Evolutionary conservation across 2,329 filamentous ascomycete genomes (phyloP).

Genomic region (Fusarium sacchari): DNA sequence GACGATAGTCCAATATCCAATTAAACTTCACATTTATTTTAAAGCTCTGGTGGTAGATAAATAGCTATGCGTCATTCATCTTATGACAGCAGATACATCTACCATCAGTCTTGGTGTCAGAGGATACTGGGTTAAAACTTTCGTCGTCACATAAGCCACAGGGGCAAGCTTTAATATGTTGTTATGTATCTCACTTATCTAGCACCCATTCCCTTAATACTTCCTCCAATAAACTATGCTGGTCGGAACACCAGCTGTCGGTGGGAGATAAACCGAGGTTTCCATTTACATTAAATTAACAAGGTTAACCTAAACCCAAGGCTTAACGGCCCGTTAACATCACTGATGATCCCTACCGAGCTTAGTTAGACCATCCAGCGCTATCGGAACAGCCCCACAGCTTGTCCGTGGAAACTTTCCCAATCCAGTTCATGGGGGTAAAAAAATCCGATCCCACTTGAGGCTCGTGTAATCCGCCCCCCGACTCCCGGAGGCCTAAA

Average conservation of each 20-base stretch:
- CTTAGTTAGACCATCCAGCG: accelerated
- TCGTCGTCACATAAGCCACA: neutral
- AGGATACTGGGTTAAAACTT: neutral
- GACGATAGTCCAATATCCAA: neutral
- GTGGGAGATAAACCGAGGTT: neutral
- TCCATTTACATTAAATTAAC: neutral
- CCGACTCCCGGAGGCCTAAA: neutral
- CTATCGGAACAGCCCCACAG: neutral
- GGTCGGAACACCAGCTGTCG: neutral
- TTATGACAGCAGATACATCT: too few species aligned
- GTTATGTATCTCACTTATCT: neutral
- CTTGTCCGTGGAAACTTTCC: neutral
- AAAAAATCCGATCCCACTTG: neutral
- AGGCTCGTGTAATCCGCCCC: neutral
- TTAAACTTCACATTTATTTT: neutral
- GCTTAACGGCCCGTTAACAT: neutral
- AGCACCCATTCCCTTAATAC: neutral
- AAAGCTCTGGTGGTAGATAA: too few species aligned
- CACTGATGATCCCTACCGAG: neutral
- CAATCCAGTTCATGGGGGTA: neutral
- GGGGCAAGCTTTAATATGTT: neutral
- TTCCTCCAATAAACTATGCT: neutral
- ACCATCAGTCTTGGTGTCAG: too few species aligned
- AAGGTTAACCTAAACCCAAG: neutral
- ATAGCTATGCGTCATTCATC: too few species aligned